Percentiles rank a stretch among this genome's conserved stretches.
Evolutionary conservation across 345 rosid genomes (phyloP).

Genomic region (Barbarea vulgaris): DNA sequence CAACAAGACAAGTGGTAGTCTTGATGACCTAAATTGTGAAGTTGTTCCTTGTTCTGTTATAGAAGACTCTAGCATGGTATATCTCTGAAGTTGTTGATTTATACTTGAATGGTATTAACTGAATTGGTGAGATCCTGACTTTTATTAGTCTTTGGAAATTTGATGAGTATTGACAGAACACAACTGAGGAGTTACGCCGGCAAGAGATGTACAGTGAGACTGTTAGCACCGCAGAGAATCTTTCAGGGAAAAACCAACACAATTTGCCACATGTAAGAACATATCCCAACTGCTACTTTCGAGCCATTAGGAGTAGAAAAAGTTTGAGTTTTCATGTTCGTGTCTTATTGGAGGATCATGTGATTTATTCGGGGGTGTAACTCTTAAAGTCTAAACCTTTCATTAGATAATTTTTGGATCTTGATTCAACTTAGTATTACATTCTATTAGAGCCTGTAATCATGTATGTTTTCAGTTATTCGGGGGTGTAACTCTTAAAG

Average conservation of each 20-base stretch:
- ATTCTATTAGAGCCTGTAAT: neutral
- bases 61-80: constrained; percentile 36
- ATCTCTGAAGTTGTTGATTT: neutral
- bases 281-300: neutral
- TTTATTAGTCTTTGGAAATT: constrained; percentile 12
- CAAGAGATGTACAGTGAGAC: constrained; percentile 24
- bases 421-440: neutral
- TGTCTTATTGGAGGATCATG: neutral
- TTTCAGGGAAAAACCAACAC: constrained; percentile 12
- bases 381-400: neutral
- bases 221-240: constrained; percentile 1
- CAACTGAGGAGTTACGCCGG: constrained; percentile 7
- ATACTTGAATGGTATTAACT: neutral
- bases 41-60: constrained; percentile 3
- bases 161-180: constrained; percentile 37
- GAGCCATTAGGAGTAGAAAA: neutral
- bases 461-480: constrained; percentile 22
- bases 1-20: neutral
- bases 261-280: constrained; percentile 22
- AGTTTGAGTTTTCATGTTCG: neutral
- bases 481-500: neutral
- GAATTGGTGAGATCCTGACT: constrained; percentile 9
- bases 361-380: neutral
- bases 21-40: constrained; percentile 2
- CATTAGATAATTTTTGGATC: neutral